Base-by-base conservation (phyloP, 768 basidiomycete species). In the Lyophyllum atratum region DNA sequence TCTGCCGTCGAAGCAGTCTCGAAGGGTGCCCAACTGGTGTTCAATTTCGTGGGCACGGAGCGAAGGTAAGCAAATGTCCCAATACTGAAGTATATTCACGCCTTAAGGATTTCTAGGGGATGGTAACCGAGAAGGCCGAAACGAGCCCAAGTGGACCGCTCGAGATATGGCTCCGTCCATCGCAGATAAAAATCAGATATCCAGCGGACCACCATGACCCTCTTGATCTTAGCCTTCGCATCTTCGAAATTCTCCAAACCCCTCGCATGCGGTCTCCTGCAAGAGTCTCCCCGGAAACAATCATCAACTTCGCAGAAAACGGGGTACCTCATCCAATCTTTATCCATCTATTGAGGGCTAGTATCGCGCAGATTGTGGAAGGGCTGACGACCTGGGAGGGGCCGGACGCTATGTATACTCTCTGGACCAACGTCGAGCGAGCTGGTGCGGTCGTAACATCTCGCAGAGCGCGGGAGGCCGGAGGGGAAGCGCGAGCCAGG, bases 221-320 rank as follows among this genome's bases (percentile, higher is more conserved):
- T 0, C 49, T 68, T 2, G 79, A 85, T 44, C 75, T 73, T 3
- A 74, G 80, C 1, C 75, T 79, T 43, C 69, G 72, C 9, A 79
- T 77, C 3, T 72, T 87, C 39, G 85, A 87, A 52, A 65, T 86
- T n/a, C 72, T 87, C 7, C 71, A 78, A 33, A 69, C 76, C 0
- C 80, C 84, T 0, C 78, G 80, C 14, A 67, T 85, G 59, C 70
- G 72, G 17, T 73, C 75, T 1, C 77, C 81, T 1, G 72, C 76
- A 5, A 71, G 74, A 7, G 71, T 89, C 5, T 81, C 85, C 1
- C 69, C 75, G 1, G 86, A 90, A 60, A 81, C 78, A 0, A 82
- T 88, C 34, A 80, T 86, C 48, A 88, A 87, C 64, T 72, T 89
- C 6, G 75, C 81, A 0, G 86, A 88, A 54, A 89, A 89, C 61